Percentiles rank a stretch among this genome's conserved stretches.
Evolutionary conservation across 805 yeast species (phyloP).

Genomic region (Candida piceae): DNA sequence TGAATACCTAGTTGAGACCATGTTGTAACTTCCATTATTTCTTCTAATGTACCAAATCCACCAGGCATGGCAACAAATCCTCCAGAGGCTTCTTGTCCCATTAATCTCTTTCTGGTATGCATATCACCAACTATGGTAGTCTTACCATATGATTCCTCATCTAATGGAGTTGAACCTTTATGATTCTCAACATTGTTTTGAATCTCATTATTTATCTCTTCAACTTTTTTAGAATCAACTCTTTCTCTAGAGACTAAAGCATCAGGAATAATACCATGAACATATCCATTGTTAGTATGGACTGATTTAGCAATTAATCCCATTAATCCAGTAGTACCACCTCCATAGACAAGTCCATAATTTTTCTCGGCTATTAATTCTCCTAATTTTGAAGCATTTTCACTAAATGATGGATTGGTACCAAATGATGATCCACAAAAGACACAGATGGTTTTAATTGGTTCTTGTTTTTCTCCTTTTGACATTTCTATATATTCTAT

Average conservation of each 20-base stretch:
- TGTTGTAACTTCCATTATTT: conserved; percentile 80
- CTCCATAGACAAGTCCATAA: conserved; percentile 84
- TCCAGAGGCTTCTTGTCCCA: conserved; percentile 82
- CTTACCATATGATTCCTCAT: conserved; percentile 56
- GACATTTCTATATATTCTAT: too few species aligned
- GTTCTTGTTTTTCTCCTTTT: conserved; percentile 1
- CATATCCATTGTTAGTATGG: conserved; percentile 55
- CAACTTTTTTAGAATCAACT: conserved; percentile 29
- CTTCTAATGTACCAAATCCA: conserved; percentile 87
- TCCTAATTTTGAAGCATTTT: conserved; percentile 43
- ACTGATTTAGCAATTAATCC: conserved; percentile 68
- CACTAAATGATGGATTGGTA: conserved; percentile 23
- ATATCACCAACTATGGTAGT: conserved; percentile 82
- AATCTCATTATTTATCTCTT: conserved; percentile 41
- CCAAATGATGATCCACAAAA: conserved; percentile 87
- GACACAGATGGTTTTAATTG: conserved; percentile 60
- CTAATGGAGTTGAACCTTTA: conserved; percentile 59
- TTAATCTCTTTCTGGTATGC: conserved; percentile 82
- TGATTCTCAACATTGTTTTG: conserved; percentile 53
- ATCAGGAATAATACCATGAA: conserved; percentile 83
- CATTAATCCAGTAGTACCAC: conserved; percentile 84
- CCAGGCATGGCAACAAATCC: conserved; percentile 83
- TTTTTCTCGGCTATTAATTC: conserved; percentile 45
- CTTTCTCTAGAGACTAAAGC: conserved; percentile 75
- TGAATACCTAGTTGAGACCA: conserved; percentile 90